phyloP scores from a whole-genome alignment of 495 filamentous ascomycete species.

The Astrocystis sublimbata region DNA sequence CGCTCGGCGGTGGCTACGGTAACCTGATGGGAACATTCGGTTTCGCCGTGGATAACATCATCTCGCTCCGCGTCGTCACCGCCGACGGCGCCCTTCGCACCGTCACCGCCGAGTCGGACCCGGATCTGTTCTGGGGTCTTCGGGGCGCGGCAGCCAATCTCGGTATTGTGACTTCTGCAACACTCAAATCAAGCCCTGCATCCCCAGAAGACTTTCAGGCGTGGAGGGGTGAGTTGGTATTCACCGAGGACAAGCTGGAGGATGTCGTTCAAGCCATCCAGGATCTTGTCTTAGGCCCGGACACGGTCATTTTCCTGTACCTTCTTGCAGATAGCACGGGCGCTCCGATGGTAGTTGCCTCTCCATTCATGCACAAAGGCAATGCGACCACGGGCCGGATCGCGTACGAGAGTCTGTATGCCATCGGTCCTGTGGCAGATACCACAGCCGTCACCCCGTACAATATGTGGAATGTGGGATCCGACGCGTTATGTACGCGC shows the following conservation, averaged over 20 bases:
- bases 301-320: background rate
- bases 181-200: background rate
- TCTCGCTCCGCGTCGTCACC: conserved; percentile 45
- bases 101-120: conserved; percentile 12
- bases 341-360: conserved; percentile 22
- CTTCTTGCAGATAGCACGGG: conserved; percentile 8
- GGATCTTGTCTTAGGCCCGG: background rate
- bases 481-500: conserved; percentile 32
- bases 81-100: conserved; percentile 42
- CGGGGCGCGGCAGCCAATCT: conserved; percentile 45
- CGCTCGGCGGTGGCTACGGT: conserved; percentile 56
- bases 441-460: conserved; percentile 29
- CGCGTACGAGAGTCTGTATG: conserved; percentile 31
- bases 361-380: conserved; percentile 29
- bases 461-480: conserved; percentile 29
- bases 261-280: conserved; percentile 4
- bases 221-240: conserved; percentile 3
- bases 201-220: background rate
- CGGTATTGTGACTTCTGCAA: conserved; percentile 39
- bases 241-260: conserved; percentile 3
- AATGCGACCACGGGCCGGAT: conserved; percentile 14
- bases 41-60: conserved; percentile 48
- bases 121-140: conserved; percentile 44
- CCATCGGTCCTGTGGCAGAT: conserved; percentile 30
- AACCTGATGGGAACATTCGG: conserved; percentile 48